Base-by-base conservation (phyloP, 1,284 basidiomycete species). In the Papiliotrema flavescens region DNA sequence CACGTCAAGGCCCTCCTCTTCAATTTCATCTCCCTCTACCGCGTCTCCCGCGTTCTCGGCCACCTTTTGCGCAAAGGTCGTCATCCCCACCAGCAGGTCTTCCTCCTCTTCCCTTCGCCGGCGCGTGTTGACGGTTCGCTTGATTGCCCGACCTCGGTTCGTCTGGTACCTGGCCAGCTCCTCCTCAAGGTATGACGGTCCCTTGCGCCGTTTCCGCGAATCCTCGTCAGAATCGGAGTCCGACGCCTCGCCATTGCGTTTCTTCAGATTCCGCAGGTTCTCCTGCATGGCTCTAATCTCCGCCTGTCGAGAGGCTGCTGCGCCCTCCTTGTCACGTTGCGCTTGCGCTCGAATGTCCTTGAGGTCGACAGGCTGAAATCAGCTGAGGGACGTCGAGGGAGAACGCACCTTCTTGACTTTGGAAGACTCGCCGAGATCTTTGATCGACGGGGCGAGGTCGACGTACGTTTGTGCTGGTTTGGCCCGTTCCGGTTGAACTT, bases 231-330 rank as follows among this genome's bases (percentile, higher is more conserved):
- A 71, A 24, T 73, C 72, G 0, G 74, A 75, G 47, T 72, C 71
- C 0, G 69, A 73, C 11, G 54, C 65, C 11, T 70, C 60, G 1
- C 70, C 73, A 2, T 54, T 60, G 3, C 64, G 62, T 53, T 76
- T 75, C 54, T 76, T 80, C 9, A 93, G 80, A 61, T 83, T 86
- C 24, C 88, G 85, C 54, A 97, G 87, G 51, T 92, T 88, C 3
- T 85, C 85, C 73, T 96, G 89, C 82, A 96, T 89, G 61, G 83
- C 85, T 64, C 85, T 87, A 54, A 96, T 93, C 72, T 94, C 88
- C 5, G 83, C 81, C 67, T 85, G 83, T 24, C 87, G 85, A 9
- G 83, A 77, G 34, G 82, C 80, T 47, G 88, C 90, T 61, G 1
- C 78, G 13, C 82, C 80, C 14, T 80, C 79, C 71, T 86, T 81